Percentiles rank a stretch among this genome's conserved stretches.
phyloP scores from a whole-genome alignment of 306 rosid species.

The Cyamopsis tetragonoloba region DNA sequence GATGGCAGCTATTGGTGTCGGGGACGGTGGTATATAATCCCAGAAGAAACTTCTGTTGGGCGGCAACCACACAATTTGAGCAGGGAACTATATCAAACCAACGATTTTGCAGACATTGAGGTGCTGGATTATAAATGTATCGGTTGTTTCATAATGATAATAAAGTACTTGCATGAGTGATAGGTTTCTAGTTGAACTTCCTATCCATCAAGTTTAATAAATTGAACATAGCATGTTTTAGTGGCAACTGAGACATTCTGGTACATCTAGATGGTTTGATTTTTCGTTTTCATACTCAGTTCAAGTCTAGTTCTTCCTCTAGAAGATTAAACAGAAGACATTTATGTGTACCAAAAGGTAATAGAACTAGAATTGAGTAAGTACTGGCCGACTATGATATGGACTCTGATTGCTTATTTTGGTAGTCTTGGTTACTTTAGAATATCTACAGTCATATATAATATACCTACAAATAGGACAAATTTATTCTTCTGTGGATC shows the following conservation, averaged over 20 bases:
- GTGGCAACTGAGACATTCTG: background rate
- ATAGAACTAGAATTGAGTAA: background rate
- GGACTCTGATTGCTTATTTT: conserved; percentile 8
- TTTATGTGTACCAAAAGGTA: background rate
- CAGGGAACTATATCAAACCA: conserved; percentile 82
- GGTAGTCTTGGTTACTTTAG: conserved; percentile 3
- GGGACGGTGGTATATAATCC: conserved; percentile 77
- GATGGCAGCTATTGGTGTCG: conserved; percentile 72
- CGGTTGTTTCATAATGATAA: background rate
- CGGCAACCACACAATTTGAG: conserved; percentile 85
- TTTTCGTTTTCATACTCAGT: background rate
- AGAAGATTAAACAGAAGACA: background rate
- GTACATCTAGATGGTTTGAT: background rate
- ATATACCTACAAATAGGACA: background rate
- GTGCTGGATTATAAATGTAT: conserved; percentile 31
- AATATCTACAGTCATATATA: background rate
- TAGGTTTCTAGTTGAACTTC: conserved; percentile 4
- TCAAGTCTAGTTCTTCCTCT: background rate
- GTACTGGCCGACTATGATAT: background rate
- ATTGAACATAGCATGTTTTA: conserved; percentile 3
- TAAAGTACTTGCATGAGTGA: background rate
- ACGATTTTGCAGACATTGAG: conserved; percentile 85
- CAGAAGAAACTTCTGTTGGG: conserved; percentile 86
- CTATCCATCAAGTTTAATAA: background rate
- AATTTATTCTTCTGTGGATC: background rate